A percentile compares a stretch with the other conserved stretches of the same genome.
Evolutionary conservation across 1,139 yeast genomes (phyloP).

Genomic region (Geotrichum phurueaensis): DNA sequence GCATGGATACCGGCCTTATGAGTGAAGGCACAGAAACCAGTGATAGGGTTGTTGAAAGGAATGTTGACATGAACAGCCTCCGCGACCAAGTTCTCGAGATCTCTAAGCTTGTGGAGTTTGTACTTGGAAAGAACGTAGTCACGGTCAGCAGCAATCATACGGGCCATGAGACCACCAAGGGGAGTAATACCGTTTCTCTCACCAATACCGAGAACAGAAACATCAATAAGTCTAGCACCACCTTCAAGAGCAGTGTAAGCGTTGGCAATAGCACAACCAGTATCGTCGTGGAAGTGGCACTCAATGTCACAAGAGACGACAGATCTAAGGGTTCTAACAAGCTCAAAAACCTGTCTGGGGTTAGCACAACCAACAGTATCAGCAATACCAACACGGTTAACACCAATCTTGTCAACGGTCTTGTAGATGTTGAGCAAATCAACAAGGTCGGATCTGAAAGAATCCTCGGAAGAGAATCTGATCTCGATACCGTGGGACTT

Average conservation of each 20-base stretch:
- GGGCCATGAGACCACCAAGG: conserved; percentile 95
- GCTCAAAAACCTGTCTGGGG: conserved; percentile 97
- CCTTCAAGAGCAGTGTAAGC: conserved; percentile 98
- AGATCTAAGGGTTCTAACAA: conserved; percentile 85
- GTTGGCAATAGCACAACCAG: conserved; percentile 98
- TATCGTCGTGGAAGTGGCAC: conserved; percentile 98
- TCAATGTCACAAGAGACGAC: conserved; percentile 97
- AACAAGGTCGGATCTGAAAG: conserved; percentile 94
- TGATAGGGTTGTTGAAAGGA: conserved; percentile 97
- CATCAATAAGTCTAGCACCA: conserved; percentile 93
- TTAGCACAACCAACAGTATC: conserved; percentile 99
- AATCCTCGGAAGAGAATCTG: conserved; percentile 94
- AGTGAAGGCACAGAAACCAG: conserved; percentile 98
- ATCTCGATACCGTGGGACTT: conserved; percentile 96
- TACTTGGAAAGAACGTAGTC: conserved; percentile 93
- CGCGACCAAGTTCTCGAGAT: conserved; percentile 90
- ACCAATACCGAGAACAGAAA: conserved; percentile 96
- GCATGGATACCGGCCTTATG: conserved; percentile 99
- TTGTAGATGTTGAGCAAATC: conserved; percentile 92
- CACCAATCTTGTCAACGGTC: conserved; percentile 96
- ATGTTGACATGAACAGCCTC: conserved; percentile 95
- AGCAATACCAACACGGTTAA: conserved; percentile 97
- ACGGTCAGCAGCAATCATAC: conserved; percentile 98
- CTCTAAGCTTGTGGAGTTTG: conserved; percentile 93
- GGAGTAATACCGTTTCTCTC: conserved; percentile 99